Evolutionary conservation across 805 yeast species (phyloP), one percentile per base, ranked within the genome.

Genomic region (Grigorovia jiainica): DNA sequence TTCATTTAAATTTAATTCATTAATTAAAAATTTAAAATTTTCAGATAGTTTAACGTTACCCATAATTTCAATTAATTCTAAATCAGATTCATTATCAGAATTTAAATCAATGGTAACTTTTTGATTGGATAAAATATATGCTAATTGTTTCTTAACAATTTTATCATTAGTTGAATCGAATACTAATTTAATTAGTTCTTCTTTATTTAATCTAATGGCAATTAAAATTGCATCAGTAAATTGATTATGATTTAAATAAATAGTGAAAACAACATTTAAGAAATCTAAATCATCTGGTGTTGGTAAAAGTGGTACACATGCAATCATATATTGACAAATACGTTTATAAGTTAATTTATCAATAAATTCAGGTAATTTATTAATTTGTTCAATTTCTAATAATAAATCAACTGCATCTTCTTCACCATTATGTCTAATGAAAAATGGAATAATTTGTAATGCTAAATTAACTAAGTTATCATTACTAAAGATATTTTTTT

Each of bases 351-450:
- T 85, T 57, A 79, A 73, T 44, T 79, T 80, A 60, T 92, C 97
- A 41, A 89, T 94, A 59, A 75, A 86, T 50, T 80, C 78, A 7
- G 92, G 81, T 49, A 92, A 70, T 57, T 79, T 77, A 54, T 85
- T 95, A 51, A 92, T 82, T 42, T 78, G 70, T 64, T 92, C 98
- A 43, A 92, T 77, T 64, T 92, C 98, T 45, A 87, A 70, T 48
- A 92, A 71, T 51, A 92, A 68, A 65, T 92, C 99, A 20, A 92
- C 95, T 1, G 98, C 98, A 59, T 92, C 99, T 17, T 96, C 95
- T 65, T 92, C 98, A 34, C 96, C 97, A 59, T 92, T 90, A 66
- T 90, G 97, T 57, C 85, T 79, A 51, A 92, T 72, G 67, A 92
- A 90, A 55, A 79, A 83, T 31, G 95, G 96, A 32, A 85, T 89